Evolutionary conservation across 306 rosid species (phyloP).

Genomic region (Dalbergia cochinchinensis): DNA sequence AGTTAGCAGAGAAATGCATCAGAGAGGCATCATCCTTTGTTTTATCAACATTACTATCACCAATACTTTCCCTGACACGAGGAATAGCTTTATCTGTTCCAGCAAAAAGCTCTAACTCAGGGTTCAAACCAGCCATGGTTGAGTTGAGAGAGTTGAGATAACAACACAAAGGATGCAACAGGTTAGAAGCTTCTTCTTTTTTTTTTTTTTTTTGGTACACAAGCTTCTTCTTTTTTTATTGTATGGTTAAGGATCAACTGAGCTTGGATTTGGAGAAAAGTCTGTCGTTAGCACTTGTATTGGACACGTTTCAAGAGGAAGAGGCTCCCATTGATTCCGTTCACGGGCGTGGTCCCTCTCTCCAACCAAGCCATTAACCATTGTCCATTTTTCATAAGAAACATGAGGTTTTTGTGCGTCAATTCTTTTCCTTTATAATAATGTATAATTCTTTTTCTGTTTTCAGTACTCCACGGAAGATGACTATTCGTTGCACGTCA

Average conservation of each 20-base stretch:
- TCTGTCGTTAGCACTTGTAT: background rate
- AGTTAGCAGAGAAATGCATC: slow-evolving; percentile 41
- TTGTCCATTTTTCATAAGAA: slow-evolving; percentile 11
- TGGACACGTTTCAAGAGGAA: background rate
- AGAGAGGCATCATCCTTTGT: slow-evolving; percentile 16
- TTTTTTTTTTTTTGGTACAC: no score
- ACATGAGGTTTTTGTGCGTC: slow-evolving; percentile 45
- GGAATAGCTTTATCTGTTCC: background rate
- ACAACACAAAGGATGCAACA: background rate
- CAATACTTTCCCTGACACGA: background rate
- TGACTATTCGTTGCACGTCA: no score
- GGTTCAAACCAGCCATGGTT: slow-evolving; percentile 43
- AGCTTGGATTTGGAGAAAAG: background rate
- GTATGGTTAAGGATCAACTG: slow-evolving; percentile 29
- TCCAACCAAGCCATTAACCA: background rate
- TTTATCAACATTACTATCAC: slow-evolving; percentile 4
- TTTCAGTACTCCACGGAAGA: no score
- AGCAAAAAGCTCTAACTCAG: background rate
- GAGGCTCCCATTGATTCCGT: slow-evolving; percentile 40
- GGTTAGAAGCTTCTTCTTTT: background rate
- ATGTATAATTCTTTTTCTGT: background rate
- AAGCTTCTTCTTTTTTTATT: background rate
- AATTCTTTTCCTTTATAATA: background rate
- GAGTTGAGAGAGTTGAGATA: background rate
- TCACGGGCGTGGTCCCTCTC: slow-evolving; percentile 25